Base-by-base conservation (phyloP, 306 rosid genomes). In the Quercus aquifolioides region DNA sequence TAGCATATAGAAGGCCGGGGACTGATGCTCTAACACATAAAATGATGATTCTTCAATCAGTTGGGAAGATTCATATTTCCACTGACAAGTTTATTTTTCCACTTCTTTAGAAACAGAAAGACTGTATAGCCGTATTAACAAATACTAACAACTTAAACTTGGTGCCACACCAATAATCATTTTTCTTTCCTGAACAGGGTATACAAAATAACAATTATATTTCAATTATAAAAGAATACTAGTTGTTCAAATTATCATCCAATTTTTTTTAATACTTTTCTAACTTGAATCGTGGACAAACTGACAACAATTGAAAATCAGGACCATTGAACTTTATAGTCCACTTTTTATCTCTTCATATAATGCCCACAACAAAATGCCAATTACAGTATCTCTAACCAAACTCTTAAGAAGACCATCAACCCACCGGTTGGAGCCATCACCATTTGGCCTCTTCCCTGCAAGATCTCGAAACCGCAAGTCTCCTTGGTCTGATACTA, bases 401-500 rank as follows among this genome's bases (percentile, higher is more conserved):
- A 93, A 73, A 76, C 90, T 80, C 80, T 85, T 85, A 73, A 88
- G 69, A 74, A 95, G 78, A 68, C 26, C 70, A 31, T 41, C 69
- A 51, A 89, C 38, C 87, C 88, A 90, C 57, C 83, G 77, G 68
- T 33, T 74, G 30, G 85, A 79, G 52, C 62, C 79, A 30, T 52
- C 82, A 68, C 30, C 62, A 10, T 80, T 62, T 23, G 90, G 49
- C 51, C 79, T 85, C 82, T 84, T 86, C 5, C 94, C 98, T 0
- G 77, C 90, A 74, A 95, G 89, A 63, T 95, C 96, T 67, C 94
- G 76, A 82, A 95, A 95, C 59, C 93, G 86, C 73, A 91, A 73
- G 80, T 89, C 77, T 38, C 96, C 97, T 0, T 77, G 90, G 78
- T 90, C 94, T 1, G 96, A 90, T 69, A 90, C 60, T 46, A 93